A percentile compares a stretch with the other conserved stretches of the same genome.
These are phyloP conservation scores for Saccharomycopsis schoenii DNA, from an alignment of 805 yeast species.

Conservation along the genomic window DNA sequence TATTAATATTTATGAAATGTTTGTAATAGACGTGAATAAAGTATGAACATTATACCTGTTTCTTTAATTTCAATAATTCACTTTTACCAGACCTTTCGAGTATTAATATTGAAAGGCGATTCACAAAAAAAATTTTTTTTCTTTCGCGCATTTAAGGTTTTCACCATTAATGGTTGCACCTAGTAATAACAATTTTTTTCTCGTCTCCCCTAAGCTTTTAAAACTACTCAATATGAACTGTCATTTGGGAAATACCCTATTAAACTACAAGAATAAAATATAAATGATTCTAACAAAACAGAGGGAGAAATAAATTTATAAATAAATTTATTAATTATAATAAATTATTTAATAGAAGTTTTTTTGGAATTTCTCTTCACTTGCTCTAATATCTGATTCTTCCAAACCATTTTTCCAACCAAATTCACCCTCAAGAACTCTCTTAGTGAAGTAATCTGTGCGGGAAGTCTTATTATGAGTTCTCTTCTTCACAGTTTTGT, in stretches of 20 bases:
- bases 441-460: constrained; percentile 23
- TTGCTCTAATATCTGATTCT: constrained; percentile 27
- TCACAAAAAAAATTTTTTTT: not conserved
- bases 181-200: not conserved
- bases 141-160: not conserved
- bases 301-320: not conserved
- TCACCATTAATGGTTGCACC: not conserved
- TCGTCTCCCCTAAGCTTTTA: not conserved
- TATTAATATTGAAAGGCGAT: not conserved
- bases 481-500: constrained; percentile 21
- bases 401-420: constrained; percentile 48
- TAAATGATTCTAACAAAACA: not conserved
- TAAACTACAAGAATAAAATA: not conserved
- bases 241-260: not conserved
- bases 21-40: too few relatives aligned
- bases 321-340: not conserved
- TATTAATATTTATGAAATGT: too few relatives aligned
- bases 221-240: not conserved
- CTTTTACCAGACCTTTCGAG: too few relatives aligned
- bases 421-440: constrained; percentile 38
- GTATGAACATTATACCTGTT: too few relatives aligned
- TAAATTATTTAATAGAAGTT: not conserved
- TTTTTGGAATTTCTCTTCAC: constrained; percentile 20
- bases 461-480: constrained; percentile 27
- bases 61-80: too few relatives aligned